Base-by-base conservation (phyloP, 352 stramenopile species). In the Phytophthora cryptogea region DNA sequence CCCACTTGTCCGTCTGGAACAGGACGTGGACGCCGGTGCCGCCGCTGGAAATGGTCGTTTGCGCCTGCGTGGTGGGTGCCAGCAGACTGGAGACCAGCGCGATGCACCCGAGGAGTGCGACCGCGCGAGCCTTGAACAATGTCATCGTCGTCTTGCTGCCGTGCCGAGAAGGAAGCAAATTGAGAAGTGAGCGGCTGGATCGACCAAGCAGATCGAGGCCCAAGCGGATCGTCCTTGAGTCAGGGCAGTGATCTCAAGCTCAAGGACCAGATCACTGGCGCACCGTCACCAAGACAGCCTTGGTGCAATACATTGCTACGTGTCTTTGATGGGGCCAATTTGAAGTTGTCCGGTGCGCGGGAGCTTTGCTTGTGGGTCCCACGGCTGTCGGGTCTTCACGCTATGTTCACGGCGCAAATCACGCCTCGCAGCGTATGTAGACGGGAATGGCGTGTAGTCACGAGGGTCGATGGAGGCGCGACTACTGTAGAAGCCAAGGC, bases 331-430 rank as follows among this genome's bases (percentile, higher is more conserved):
- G n/a, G 17, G 26, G 43, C 20, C 46, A 53, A 17, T 6, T 53
- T 61, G 54, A 62, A 62, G 54, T 48, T 54, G 35, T 54, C 35
- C 35, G 54, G 44, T 55, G 36, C 44, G 17, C 33, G 31, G 43
- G 16, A 48, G 33, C 43, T 47, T 46, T 60, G 51, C 20, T 20
- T 17, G n/a, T 14, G 13, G 5, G 14, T 42, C 32, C 41, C 40
- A 30, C 46, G 30, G 10, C 45, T 6, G 17, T 33, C 32, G 26
- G 20, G 20, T 23, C 20, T 31, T 16, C 11, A 23, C 30, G 13
- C 37, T 45, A 58, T 64, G 56, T 58, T 64, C 46, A 58, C 54
- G 39, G 5, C 58, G 46, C 56, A 58, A 58, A 58, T 58, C 39
- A 3, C n/a, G n/a, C 26, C 17, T 20, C 23, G 2, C 14, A 46